Percentiles rank a stretch among this genome's conserved stretches.
Evolutionary conservation across 108 stramenopile species (phyloP).

Genomic region (Mediolabrus comicus): DNA sequence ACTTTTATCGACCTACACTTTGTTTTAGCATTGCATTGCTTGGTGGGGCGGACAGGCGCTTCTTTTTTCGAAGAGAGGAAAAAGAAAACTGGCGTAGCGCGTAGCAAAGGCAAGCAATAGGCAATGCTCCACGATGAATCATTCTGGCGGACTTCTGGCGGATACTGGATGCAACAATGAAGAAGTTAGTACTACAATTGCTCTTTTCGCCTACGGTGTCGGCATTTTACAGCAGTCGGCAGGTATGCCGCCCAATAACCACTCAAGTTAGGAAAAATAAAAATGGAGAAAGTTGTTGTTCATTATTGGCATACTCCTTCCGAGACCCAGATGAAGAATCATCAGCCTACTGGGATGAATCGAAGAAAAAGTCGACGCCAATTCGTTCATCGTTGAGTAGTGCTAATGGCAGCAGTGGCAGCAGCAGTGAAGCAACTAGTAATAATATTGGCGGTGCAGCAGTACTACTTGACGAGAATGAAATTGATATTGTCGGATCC

Average conservation of each 20-base stretch:
- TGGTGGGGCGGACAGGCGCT: no score
- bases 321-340: not conserved
- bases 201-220: not conserved
- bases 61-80: no score
- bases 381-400: not conserved
- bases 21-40: no score
- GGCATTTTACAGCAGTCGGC: not conserved
- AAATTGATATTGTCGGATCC: conserved; percentile 33
- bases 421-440: no score
- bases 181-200: not conserved
- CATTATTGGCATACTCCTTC: not conserved
- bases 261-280: not conserved
- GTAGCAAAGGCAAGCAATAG: no score
- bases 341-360: not conserved
- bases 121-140: no score
- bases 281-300: not conserved
- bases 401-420: no score
- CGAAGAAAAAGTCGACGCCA: not conserved
- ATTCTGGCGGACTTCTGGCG: no score
- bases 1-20: no score
- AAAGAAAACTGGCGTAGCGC: no score
- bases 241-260: not conserved
- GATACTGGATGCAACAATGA: no score
- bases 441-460: not conserved
- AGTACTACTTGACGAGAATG: not conserved